These are phyloP conservation scores for Neurospora sp. DNA, from an alignment of 2,329 filamentous ascomycete species.

Conservation along the genomic window DNA sequence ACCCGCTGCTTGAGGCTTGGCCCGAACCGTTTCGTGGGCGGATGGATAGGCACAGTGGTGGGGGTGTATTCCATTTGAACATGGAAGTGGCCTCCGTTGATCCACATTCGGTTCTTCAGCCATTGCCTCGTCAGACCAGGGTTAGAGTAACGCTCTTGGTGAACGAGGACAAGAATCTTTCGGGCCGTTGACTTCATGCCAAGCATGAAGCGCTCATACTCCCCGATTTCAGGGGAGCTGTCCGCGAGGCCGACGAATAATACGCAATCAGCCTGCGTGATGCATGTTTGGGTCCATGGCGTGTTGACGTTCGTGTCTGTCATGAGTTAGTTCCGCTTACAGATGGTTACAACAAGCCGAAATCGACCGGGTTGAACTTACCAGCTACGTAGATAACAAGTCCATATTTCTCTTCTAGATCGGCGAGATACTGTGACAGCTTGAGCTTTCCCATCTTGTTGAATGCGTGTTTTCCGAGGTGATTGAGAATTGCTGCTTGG, in stretches of 20 bases:
- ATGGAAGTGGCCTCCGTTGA: slow-evolving; percentile 95
- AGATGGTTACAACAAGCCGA: background rate
- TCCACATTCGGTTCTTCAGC: slow-evolving; percentile 90
- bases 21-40: slow-evolving; percentile 67
- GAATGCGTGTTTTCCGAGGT: slow-evolving; percentile 91
- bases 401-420: slow-evolving; percentile 94
- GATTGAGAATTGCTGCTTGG: slow-evolving; percentile 86
- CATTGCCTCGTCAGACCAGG: slow-evolving; percentile 80
- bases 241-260: slow-evolving; percentile 86
- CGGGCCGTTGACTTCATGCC: slow-evolving; percentile 95
- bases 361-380: slow-evolving; percentile 28
- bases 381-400: slow-evolving; percentile 88
- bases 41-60: slow-evolving; percentile 65
- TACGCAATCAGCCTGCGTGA: slow-evolving; percentile 93
- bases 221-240: slow-evolving; percentile 79
- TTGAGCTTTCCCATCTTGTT: slow-evolving; percentile 96
- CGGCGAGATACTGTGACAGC: slow-evolving; percentile 88
- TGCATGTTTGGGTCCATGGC: slow-evolving; percentile 97
- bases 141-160: slow-evolving; percentile 77
- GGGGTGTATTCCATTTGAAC: slow-evolving; percentile 88
- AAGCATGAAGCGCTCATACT: slow-evolving; percentile 91
- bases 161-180: slow-evolving; percentile 83
- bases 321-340: background rate
- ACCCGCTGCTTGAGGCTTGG: slow-evolving; percentile 84
- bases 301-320: slow-evolving; percentile 91